phyloP scores from a whole-genome alignment of 208 protist species.

The Strigomonas culicis region DNA sequence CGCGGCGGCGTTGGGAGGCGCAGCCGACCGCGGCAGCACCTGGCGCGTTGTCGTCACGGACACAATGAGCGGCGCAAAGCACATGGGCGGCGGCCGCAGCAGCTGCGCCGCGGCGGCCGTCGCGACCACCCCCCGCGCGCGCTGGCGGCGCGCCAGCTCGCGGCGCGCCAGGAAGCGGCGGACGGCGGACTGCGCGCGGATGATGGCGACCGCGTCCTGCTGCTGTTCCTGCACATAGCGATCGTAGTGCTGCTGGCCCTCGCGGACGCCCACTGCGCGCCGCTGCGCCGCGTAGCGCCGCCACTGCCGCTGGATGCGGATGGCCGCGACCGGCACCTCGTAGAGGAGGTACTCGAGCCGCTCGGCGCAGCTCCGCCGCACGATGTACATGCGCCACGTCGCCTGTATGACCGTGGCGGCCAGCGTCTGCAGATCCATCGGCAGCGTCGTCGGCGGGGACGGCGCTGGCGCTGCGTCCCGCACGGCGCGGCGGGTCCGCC shows the following conservation, averaged over 20 bases:
- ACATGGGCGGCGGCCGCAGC: too few species aligned
- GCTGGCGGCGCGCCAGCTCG: neutral
- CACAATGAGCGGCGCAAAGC: too few species aligned
- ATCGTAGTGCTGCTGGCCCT: neutral
- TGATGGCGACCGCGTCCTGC: conserved; percentile 15
- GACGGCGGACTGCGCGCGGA: conserved; percentile 38
- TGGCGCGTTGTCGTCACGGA: conserved; percentile 17
- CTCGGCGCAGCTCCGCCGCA: conserved; percentile 21
- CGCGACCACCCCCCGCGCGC: too few species aligned
- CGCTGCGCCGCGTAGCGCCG: neutral
- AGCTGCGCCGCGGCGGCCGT: too few species aligned
- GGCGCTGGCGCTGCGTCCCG: conserved; percentile 6
- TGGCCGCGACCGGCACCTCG: conserved; percentile 33
- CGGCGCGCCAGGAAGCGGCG: conserved; percentile 56
- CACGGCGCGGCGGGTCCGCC: conserved; percentile 6
- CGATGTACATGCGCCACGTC: conserved; percentile 27
- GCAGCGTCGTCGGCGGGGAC: neutral
- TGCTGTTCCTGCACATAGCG: conserved; percentile 15
- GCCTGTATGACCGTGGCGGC: conserved; percentile 13
- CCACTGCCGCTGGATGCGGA: conserved; percentile 43
- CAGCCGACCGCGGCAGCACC: conserved; percentile 18
- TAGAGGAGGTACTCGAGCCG: conserved; percentile 23
- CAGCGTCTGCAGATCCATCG: too few species aligned
- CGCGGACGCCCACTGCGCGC: neutral
- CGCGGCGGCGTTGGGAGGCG: neutral